Evolutionary conservation across 352 stramenopile species (phyloP), one percentile per base, ranked within the genome.

Genomic region (Phytopythium delawarense): DNA sequence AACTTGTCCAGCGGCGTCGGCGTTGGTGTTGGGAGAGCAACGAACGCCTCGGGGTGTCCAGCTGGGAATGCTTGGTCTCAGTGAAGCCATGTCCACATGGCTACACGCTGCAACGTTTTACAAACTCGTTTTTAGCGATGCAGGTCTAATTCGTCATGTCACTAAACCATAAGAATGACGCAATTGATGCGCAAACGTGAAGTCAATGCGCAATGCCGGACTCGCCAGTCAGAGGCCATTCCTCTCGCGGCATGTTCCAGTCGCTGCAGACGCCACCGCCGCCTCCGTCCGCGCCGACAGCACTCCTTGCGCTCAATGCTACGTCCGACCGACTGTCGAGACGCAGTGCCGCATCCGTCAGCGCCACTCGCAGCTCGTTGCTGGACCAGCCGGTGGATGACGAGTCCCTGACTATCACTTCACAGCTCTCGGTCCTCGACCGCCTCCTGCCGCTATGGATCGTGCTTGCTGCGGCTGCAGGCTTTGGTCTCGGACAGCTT

Each of bases 361-460:
- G 25, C 48, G 13, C 7, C 5, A 0, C 1, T 4, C 2, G 12
- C 13, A 30, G 12, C 48, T 12, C 23, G 25, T 25, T 48, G 20
- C 23, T 35, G 2, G 23, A 54, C 4, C 48, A 54, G 4, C 25
- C 48, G 12, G 15, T 20, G 11, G 48, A 54, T 8, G 48, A 13
- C 20, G 4, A 30, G 4, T 12, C 21, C 4, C 9, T 13, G 0
- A 21, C 51, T 8, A 25, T 57, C 30, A 4, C 32, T 8, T 44
- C 51, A 6, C 62, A 76, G 52, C 69, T 89, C 42, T 84, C 69
- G 28, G 39, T 71, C 32, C 75, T 90, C 23, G 76, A 88, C 50
- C 76, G 73, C 9, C 76, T 86, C 63, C 66, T 90, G 34, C 65
- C 81, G 65, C 68, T 90, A 21, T 90, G 78, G 78, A 87, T 90